phyloP scores from a whole-genome alignment of 495 filamentous ascomycete genomes.

The Xylaria sp. region DNA sequence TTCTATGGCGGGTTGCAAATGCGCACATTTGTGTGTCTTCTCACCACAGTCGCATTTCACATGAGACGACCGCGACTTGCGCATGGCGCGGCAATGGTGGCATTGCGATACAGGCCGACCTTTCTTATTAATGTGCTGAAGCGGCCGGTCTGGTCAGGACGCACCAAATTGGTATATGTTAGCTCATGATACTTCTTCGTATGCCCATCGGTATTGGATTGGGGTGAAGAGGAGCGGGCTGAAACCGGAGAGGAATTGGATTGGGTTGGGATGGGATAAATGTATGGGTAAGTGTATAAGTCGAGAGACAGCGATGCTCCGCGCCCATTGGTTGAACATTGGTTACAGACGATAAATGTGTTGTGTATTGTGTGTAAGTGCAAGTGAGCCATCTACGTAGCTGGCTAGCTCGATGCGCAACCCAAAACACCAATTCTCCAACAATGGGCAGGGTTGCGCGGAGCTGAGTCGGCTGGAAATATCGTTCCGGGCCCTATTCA shows the following conservation, averaged over 20 bases:
- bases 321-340: conserved; percentile 1
- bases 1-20: conserved; percentile 60
- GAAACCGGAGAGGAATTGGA: neutral
- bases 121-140: conserved; percentile 98
- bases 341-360: neutral
- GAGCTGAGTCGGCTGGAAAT: neutral
- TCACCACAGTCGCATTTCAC: conserved; percentile 97
- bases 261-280: neutral
- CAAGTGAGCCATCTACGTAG: conserved; percentile 7
- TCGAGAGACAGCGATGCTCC: neutral
- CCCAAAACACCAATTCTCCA: conserved; percentile 9
- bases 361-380: conserved; percentile 9
- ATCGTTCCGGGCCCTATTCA: neutral
- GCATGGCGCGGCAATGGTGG: conserved; percentile 92
- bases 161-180: neutral
- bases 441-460: neutral
- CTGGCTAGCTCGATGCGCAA: conserved; percentile 15
- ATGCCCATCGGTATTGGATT: neutral
- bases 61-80: conserved; percentile 96
- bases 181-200: conserved; percentile 5
- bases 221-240: neutral
- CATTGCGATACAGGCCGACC: conserved; percentile 98
- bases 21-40: conserved; percentile 78
- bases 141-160: conserved; percentile 73
- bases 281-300: neutral